A percentile compares a stretch with the other conserved stretches of the same genome.
Evolutionary conservation across 169 alveolate genomes (phyloP).

Genomic region (Ichthyophthirius multifiliis): DNA sequence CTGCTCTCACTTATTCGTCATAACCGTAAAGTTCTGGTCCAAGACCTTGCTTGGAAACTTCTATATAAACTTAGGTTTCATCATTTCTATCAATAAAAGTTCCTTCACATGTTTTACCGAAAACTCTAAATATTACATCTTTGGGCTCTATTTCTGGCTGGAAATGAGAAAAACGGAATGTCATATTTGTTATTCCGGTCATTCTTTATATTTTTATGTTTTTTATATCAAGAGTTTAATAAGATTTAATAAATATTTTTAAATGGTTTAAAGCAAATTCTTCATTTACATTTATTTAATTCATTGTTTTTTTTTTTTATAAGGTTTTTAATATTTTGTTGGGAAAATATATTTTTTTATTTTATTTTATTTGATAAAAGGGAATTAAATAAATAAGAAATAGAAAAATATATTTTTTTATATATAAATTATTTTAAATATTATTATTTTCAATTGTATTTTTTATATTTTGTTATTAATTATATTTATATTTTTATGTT

Average conservation of each 20-base stretch:
- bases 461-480: no score
- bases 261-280: neutral
- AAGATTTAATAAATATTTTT: conserved; percentile 23
- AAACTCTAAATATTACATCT: conserved; percentile 32
- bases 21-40: conserved; percentile 36
- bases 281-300: neutral
- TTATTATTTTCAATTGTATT: no score
- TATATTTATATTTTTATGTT: no score
- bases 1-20: conserved; percentile 19
- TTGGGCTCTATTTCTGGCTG: conserved; percentile 15
- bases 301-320: neutral
- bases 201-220: conserved; percentile 13
- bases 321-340: no score
- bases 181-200: conserved; percentile 39
- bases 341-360: no score
- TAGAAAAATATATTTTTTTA: no score
- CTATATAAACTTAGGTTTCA: conserved; percentile 8
- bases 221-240: neutral
- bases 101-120: conserved; percentile 35
- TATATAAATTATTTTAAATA: no score
- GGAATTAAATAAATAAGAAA: no score
- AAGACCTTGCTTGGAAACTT: conserved; percentile 15
- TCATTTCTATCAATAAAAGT: conserved; percentile 30
- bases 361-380: no score
- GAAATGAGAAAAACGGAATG: conserved; percentile 14